These are phyloP conservation scores for Megacollybia marginata DNA, from an alignment of 768 basidiomycete species.

Conservation along the genomic window DNA sequence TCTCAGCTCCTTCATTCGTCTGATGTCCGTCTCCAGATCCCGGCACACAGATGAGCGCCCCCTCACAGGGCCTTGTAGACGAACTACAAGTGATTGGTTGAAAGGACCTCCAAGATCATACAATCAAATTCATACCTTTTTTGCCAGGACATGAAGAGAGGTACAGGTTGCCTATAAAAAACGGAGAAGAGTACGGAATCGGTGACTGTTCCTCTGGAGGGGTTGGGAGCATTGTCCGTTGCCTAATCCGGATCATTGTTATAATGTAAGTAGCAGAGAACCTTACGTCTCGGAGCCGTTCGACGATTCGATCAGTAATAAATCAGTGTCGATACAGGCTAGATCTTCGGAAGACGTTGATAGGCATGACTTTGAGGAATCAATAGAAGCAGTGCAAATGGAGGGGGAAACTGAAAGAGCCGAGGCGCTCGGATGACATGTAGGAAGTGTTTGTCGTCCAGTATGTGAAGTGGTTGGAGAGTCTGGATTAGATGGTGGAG, in stretches of 20 bases:
- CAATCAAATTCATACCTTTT: slow-evolving; percentile 48
- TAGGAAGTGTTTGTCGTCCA: too few species aligned
- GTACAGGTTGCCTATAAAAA: slow-evolving; percentile 73
- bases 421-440: too few species aligned
- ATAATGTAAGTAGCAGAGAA: too few species aligned
- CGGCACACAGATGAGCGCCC: slow-evolving; percentile 80
- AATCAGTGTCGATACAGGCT: too few species aligned
- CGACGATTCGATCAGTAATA: too few species aligned
- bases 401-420: too few species aligned
- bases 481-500: background rate
- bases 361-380: too few species aligned
- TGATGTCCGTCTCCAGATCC: slow-evolving; percentile 71
- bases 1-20: slow-evolving; percentile 64
- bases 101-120: background rate
- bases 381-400: too few species aligned
- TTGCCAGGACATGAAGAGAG: slow-evolving; percentile 94
- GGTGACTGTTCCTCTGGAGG: slow-evolving; percentile 5
- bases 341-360: background rate
- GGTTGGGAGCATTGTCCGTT: slow-evolving; percentile 1
- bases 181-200: slow-evolving; percentile 11
- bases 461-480: background rate
- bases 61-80: slow-evolving; percentile 65
- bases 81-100: slow-evolving; percentile 33
- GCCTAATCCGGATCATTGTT: slow-evolving; percentile 7
- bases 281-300: too few species aligned